These are phyloP conservation scores for Hanseniaspora opuntiae DNA, from an alignment of 805 yeast species.

Conservation along the genomic window DNA sequence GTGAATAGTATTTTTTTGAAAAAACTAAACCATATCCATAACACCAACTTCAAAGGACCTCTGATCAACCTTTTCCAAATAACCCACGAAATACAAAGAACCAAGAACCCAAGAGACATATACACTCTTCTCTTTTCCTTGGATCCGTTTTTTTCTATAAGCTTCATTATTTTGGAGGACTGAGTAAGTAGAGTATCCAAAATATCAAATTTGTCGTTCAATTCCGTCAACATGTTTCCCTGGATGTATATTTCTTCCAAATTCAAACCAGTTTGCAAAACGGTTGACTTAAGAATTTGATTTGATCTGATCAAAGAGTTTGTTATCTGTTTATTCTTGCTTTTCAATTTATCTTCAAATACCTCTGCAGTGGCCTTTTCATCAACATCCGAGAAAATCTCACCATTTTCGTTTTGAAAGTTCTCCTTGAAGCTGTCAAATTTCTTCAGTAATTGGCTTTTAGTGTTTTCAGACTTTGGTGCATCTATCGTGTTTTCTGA, in stretches of 20 bases:
- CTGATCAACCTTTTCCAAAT: slow-evolving; percentile 26
- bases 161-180: slow-evolving; percentile 23
- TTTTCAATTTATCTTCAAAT: slow-evolving; percentile 21
- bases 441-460: not conserved
- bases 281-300: slow-evolving; percentile 23
- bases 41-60: slow-evolving; percentile 21
- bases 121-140: slow-evolving; percentile 27
- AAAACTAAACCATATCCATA: slow-evolving; percentile 25
- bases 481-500: not conserved
- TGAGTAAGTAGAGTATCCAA: slow-evolving; percentile 21
- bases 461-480: not conserved
- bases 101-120: slow-evolving; percentile 21
- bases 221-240: slow-evolving; percentile 19
- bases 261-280: slow-evolving; percentile 26
- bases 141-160: slow-evolving; percentile 23
- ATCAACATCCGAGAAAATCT: not conserved
- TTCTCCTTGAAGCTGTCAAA: not conserved
- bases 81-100: slow-evolving; percentile 23
- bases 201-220: slow-evolving; percentile 24
- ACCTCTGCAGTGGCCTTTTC: slow-evolving; percentile 10
- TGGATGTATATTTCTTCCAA: slow-evolving; percentile 25
- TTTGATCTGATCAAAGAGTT: slow-evolving; percentile 23
- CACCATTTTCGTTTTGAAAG: not conserved
- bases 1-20: slow-evolving; percentile 26
- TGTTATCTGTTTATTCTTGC: slow-evolving; percentile 22